Conservation (phyloP, 148 eudicot species). For the Persicaria tinctoria region DNA sequence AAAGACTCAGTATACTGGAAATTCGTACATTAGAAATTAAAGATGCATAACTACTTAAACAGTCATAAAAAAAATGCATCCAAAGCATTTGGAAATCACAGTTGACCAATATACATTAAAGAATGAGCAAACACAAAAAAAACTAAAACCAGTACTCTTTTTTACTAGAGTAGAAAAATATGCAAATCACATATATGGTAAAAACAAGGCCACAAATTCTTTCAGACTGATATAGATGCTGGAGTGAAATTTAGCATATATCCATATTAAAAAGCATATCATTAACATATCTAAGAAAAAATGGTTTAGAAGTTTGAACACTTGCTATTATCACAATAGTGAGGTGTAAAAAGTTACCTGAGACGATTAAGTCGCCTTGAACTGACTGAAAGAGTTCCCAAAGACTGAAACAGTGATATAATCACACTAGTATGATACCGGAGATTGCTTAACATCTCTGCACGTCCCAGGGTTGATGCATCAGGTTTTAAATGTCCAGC, state of each 20-base stretch:
- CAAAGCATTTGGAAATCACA: not conserved
- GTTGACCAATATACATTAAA: not conserved
- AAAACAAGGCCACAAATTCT: not conserved
- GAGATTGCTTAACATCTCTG: slow-evolving; percentile 97
- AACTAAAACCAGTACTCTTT: not conserved
- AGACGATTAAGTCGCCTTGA: slow-evolving; percentile 93
- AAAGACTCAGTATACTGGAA: not conserved
- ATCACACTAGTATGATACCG: slow-evolving; percentile 98
- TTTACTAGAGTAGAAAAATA: not conserved
- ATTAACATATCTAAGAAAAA: not conserved
- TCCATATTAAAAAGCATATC: not conserved
- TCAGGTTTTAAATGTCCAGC: slow-evolving; percentile 88
- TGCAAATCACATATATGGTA: not conserved
- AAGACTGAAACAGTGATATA: slow-evolving; percentile 81
- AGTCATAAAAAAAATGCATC: not conserved
- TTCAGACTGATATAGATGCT: not conserved
- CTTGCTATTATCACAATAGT: slow-evolving; percentile 10
- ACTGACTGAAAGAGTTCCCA: slow-evolving; percentile 92
- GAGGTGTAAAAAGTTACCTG: slow-evolving; percentile 41
- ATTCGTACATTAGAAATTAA: not conserved
- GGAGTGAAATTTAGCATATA: not conserved
- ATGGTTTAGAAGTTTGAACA: not conserved
- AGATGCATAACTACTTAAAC: not conserved
- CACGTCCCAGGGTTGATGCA: slow-evolving; percentile 90
- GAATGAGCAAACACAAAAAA: not conserved